Conservation (phyloP, 352 stramenopile genomes). For the Pythium sp. region DNA sequence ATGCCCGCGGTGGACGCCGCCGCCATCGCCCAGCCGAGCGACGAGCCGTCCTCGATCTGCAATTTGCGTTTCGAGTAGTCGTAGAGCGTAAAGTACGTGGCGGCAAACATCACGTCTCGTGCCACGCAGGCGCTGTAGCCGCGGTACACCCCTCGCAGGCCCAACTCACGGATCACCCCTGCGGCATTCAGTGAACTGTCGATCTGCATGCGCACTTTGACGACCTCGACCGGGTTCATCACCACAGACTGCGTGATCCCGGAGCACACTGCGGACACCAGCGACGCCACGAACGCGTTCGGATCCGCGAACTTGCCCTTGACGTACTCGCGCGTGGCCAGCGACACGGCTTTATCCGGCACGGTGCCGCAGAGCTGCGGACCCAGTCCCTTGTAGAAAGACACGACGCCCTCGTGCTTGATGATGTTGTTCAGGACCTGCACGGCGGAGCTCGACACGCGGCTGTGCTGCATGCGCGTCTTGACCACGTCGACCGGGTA, state of each 20-base stretch:
- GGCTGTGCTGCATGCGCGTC: slow-evolving; percentile 81
- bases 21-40: slow-evolving; percentile 69
- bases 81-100: slow-evolving; percentile 81
- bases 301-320: slow-evolving; percentile 73
- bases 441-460: slow-evolving; percentile 48
- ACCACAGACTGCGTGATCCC: slow-evolving; percentile 74
- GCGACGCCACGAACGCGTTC: slow-evolving; percentile 67
- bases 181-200: slow-evolving; percentile 60
- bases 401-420: slow-evolving; percentile 53
- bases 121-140: slow-evolving; percentile 70
- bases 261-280: slow-evolving; percentile 63
- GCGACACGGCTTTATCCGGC: slow-evolving; percentile 77
- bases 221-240: slow-evolving; percentile 83
- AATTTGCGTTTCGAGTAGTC: slow-evolving; percentile 66
- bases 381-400: slow-evolving; percentile 79
- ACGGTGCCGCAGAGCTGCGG: slow-evolving; percentile 74
- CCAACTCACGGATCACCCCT: slow-evolving; percentile 60
- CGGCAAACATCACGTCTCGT: slow-evolving; percentile 74
- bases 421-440: slow-evolving; percentile 60
- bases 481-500: slow-evolving; percentile 85
- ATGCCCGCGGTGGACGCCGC: slow-evolving; percentile 68
- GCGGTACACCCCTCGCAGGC: slow-evolving; percentile 61
- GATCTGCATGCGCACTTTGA: slow-evolving; percentile 84
- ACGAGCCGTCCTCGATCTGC: slow-evolving; percentile 60
- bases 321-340: slow-evolving; percentile 76